phyloP scores from a whole-genome alignment of 1,284 basidiomycete species.

The Cutaneotrichosporon mucoides region DNA sequence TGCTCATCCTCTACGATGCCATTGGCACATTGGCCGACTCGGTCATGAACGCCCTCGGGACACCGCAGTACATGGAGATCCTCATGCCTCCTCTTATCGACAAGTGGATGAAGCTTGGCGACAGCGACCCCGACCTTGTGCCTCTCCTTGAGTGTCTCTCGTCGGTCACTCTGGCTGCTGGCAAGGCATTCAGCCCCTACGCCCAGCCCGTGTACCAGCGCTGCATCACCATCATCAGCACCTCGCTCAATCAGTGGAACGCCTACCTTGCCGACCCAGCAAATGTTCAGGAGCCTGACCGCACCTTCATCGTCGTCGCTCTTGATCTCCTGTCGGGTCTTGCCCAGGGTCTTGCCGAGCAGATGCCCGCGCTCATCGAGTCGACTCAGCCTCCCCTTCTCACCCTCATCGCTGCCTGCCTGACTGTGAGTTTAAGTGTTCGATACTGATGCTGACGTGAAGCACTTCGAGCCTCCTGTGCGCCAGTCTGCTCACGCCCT shows the following conservation, averaged over 20 bases:
- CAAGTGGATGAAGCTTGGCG: slow-evolving; percentile 82
- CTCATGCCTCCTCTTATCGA: slow-evolving; percentile 92
- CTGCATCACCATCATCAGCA: slow-evolving; percentile 80
- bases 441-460: neutral
- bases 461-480: slow-evolving; percentile 89
- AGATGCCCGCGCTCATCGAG: slow-evolving; percentile 67
- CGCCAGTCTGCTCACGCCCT: slow-evolving; percentile 96
- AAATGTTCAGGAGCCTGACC: slow-evolving; percentile 79
- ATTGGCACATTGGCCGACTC: slow-evolving; percentile 96
- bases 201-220: slow-evolving; percentile 90
- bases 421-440: slow-evolving; percentile 56
- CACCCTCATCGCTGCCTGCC: slow-evolving; percentile 71
- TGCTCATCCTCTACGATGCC: slow-evolving; percentile 97
- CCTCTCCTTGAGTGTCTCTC: slow-evolving; percentile 96
- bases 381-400: slow-evolving; percentile 70
- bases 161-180: slow-evolving; percentile 95
- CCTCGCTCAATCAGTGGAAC: slow-evolving; percentile 74
- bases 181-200: slow-evolving; percentile 82
- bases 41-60: slow-evolving; percentile 81
- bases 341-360: slow-evolving; percentile 84
- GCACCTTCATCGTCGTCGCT: slow-evolving; percentile 93
- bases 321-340: slow-evolving; percentile 91
- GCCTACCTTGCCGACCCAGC: slow-evolving; percentile 61
- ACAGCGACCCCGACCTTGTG: slow-evolving; percentile 89
- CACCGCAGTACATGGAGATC: slow-evolving; percentile 83